phyloP scores from a whole-genome alignment of 768 basidiomycete species.

The Leccinum subtestaceum region DNA sequence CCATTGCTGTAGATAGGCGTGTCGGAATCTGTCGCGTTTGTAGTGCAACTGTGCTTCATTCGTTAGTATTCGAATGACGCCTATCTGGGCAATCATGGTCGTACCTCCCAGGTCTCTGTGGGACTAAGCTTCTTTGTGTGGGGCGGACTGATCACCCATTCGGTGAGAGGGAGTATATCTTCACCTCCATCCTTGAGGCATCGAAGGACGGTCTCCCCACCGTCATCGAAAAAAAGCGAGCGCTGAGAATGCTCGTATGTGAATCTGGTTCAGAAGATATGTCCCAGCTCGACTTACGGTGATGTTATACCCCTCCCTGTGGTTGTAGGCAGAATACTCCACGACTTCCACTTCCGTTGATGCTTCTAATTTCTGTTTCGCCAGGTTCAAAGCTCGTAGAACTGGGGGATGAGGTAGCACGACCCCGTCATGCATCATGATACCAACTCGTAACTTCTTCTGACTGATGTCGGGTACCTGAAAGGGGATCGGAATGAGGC shows the following conservation, averaged over 20 bases:
- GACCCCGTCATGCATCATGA: constrained; percentile 36
- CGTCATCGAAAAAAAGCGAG: constrained; percentile 39
- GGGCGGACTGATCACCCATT: constrained; percentile 35
- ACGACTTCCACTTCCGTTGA: constrained; percentile 36
- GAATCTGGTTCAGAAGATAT: background rate
- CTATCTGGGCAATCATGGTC: background rate
- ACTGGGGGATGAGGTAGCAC: constrained; percentile 43
- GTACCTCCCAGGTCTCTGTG: constrained; percentile 31
- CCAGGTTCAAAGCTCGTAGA: constrained; percentile 37
- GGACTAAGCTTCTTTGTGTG: constrained; percentile 25
- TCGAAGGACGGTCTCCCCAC: constrained; percentile 29
- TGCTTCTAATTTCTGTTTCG: constrained; percentile 34
- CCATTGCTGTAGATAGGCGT: constrained; percentile 37
- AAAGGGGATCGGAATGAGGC: constrained; percentile 30
- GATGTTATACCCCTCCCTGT: constrained; percentile 33
- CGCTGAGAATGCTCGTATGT: constrained; percentile 20
- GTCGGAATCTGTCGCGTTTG: constrained; percentile 34
- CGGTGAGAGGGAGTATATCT: constrained; percentile 33
- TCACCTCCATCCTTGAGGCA: constrained; percentile 32
- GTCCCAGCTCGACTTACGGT: constrained; percentile 20
- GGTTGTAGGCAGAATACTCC: constrained; percentile 36
- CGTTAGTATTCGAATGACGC: background rate
- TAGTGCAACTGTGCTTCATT: constrained; percentile 21
- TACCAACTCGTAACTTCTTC: constrained; percentile 30
- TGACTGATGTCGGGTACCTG: constrained; percentile 22